These are phyloP conservation scores for Pythium pyrilobum DNA, from an alignment of 352 stramenopile genomes.

Conservation along the genomic window DNA sequence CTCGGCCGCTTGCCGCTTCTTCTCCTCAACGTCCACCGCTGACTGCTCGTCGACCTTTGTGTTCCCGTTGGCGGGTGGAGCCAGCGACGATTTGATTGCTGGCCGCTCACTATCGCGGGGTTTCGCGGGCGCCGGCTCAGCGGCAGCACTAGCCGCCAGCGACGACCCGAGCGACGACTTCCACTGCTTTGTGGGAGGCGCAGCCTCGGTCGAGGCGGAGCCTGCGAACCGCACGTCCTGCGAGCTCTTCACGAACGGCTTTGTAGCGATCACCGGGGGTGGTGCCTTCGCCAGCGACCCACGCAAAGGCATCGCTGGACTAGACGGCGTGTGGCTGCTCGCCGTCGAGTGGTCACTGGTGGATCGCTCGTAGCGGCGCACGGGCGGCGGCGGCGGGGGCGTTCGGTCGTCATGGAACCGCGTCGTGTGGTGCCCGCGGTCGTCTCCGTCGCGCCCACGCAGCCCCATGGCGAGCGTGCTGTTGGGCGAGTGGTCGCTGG, in stretches of 20 bases:
- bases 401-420: constrained; percentile 3
- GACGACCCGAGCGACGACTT: constrained; percentile 7
- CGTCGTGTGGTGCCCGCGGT: background rate
- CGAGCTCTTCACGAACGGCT: constrained; percentile 31
- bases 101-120: background rate
- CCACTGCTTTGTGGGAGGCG: constrained; percentile 3
- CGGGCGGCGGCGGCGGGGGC: background rate
- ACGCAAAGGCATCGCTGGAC: background rate
- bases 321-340: background rate
- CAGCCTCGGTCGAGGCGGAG: background rate
- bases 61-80: background rate
- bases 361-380: constrained; percentile 11
- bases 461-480: too few relatives aligned
- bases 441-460: background rate
- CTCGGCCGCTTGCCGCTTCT: constrained; percentile 1
- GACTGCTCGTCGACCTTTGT: background rate
- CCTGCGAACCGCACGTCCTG: constrained; percentile 39
- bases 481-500: constrained; percentile 7
- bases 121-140: background rate
- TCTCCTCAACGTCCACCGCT: background rate
- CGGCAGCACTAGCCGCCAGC: background rate
- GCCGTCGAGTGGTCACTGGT: constrained; percentile 12
- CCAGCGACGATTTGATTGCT: constrained; percentile 14
- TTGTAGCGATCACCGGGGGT: constrained; percentile 16
- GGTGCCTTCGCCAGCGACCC: constrained; percentile 15